Conservation (phyloP, 2,329 filamentous ascomycete genomes). For the Hymenoscyphus repandus region DNA sequence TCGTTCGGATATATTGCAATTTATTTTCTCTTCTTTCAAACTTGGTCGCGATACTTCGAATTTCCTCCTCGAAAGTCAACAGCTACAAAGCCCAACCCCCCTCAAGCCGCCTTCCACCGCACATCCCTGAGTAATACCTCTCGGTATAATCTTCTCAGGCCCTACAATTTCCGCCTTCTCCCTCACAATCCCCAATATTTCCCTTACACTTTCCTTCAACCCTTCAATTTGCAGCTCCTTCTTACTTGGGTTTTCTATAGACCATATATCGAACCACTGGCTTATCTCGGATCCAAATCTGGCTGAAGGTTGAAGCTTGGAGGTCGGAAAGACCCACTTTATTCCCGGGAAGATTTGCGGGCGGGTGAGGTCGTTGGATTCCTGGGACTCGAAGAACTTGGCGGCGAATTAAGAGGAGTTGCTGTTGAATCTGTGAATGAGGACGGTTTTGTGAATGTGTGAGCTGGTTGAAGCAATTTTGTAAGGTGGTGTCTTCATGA, state of each 20-base stretch:
- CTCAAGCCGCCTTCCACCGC: slow-evolving; percentile 32
- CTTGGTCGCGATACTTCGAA: neutral
- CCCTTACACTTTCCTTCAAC: slow-evolving; percentile 34
- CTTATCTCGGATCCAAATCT: slow-evolving; percentile 26
- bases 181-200: slow-evolving; percentile 32
- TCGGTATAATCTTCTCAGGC: slow-evolving; percentile 38
- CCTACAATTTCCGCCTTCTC: slow-evolving; percentile 33
- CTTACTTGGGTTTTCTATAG: slow-evolving; percentile 34
- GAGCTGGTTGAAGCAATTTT: no score
- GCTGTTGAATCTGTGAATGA: no score
- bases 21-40: no score
- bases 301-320: slow-evolving; percentile 25
- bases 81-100: slow-evolving; percentile 36
- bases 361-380: slow-evolving; percentile 18
- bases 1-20: no score
- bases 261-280: slow-evolving; percentile 50
- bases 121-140: slow-evolving; percentile 43
- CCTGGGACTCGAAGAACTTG: slow-evolving; percentile 38
- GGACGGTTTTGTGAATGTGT: no score
- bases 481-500: no score
- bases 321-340: slow-evolving; percentile 21
- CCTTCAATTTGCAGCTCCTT: slow-evolving; percentile 40
- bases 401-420: slow-evolving; percentile 21
- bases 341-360: slow-evolving; percentile 16
- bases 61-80: slow-evolving; percentile 6